A percentile compares a stretch with the other conserved stretches of the same genome.
phyloP scores from a whole-genome alignment of 2,329 filamentous ascomycete species.

The Diplodia sapinea region DNA sequence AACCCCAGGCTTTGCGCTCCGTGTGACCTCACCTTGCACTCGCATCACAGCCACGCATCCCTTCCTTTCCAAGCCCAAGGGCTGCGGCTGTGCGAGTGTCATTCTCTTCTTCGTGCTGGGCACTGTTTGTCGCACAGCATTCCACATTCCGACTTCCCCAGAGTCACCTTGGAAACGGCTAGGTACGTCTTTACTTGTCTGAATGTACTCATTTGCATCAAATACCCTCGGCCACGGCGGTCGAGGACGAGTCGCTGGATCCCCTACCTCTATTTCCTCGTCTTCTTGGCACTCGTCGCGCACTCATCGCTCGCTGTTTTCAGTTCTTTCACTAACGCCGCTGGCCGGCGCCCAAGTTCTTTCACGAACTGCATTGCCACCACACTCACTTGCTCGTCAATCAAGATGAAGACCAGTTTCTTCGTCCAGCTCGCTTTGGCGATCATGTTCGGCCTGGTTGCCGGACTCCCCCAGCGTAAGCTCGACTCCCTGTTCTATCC shows the following conservation, averaged over 20 bases:
- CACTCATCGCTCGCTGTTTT: conserved; percentile 9
- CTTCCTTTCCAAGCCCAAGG: not conserved
- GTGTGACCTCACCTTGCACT: not conserved
- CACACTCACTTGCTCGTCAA: not conserved
- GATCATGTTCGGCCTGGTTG: conserved; percentile 18
- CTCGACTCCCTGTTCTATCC: not conserved
- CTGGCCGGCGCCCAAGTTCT: conserved; percentile 28
- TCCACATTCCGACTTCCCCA: conserved; percentile 22
- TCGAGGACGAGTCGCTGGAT: not conserved
- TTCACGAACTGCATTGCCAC: not conserved
- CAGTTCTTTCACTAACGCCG: conserved; percentile 24
- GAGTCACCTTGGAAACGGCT: conserved; percentile 25
- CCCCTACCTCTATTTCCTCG: not conserved
- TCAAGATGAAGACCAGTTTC: conserved; percentile 28
- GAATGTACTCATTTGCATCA: not conserved
- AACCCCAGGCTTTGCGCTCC: not conserved
- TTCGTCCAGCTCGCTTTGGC: conserved; percentile 22
- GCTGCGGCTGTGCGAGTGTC: conserved; percentile 8
- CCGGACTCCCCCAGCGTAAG: conserved; percentile 19
- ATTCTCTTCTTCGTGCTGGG: conserved; percentile 13
- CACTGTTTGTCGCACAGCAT: conserved; percentile 27
- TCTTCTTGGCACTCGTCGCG: conserved; percentile 4
- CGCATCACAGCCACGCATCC: conserved; percentile 6
- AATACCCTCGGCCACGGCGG: not conserved
- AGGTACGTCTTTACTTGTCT: not conserved